Evolutionary conservation across 371 early-diverging fungal species (phyloP), one percentile per base, ranked within the genome.

Genomic region (Actinomucor elegans): DNA sequence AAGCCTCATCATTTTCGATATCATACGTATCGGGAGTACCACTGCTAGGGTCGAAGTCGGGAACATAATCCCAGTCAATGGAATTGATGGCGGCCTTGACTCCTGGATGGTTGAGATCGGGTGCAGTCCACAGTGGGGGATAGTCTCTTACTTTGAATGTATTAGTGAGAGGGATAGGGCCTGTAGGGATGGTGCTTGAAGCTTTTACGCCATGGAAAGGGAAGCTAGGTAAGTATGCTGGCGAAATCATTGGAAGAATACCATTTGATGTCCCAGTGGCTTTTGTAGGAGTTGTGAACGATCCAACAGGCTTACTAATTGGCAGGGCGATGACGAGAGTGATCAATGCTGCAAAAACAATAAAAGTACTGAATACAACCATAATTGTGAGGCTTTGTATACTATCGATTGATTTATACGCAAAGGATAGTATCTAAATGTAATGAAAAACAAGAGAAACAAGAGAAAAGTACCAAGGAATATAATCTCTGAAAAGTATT

Each of bases 11-110:
- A 5, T 23, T 34, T 2, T 31, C 18, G 10, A 29, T 21, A 27
- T 60, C 61, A 11, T 60, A 57, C 15, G 41, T n/a, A 12, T 20
- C 40, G 31, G 31, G n/a, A 2, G 17, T 46, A 2, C 38, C 42
- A n/a, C 20, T 21, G 5, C 60, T 49, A 21, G 44, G 45, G 4
- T 7, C 15, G 10, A 51, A 52, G 4, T 42, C 41, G n/a, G 66
- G 57, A 2, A 66, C 66, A 38, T 57, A 14, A 10, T 15, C 12
- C 66, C 66, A 66, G 20, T 56, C 28, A n/a, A 66, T 66, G 1
- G 66, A 18, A 1, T 32, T 23, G 20, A 57, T 60, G 2, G 54
- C 66, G n/a, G 5, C 40, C 37, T 54, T n/a, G 1, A 66, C 57
- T 14, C 53, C 60, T 8, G 61, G 59, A 48, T 64, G 56, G 3